Evolutionary conservation across 2,329 filamentous ascomycete species (phyloP).

Genomic region (Trichophyton mentagrophytes): DNA sequence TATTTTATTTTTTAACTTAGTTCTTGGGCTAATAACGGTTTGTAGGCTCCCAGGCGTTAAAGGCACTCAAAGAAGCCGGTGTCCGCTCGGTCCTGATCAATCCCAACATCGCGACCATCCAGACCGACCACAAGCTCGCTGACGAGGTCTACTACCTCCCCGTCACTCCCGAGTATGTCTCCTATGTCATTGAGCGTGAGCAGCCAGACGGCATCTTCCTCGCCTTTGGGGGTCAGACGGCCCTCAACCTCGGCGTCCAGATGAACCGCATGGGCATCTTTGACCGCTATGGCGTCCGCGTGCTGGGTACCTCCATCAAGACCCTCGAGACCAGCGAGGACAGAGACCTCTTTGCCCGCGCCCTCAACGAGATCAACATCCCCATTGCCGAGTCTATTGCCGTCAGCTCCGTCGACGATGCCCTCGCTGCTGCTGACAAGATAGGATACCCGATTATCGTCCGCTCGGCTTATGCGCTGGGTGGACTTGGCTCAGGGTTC

Average conservation of each 20-base stretch:
- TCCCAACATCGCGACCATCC: slow-evolving; percentile 96
- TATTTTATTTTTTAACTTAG: too few relatives aligned
- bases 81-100: slow-evolving; percentile 89
- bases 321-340: slow-evolving; percentile 93
- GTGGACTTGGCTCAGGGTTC: slow-evolving; percentile 91
- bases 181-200: slow-evolving; percentile 93
- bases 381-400: slow-evolving; percentile 95
- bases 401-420: slow-evolving; percentile 81
- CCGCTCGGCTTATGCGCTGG: slow-evolving; percentile 88
- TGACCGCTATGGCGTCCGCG: slow-evolving; percentile 87
- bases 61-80: slow-evolving; percentile 90
- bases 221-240: slow-evolving; percentile 94
- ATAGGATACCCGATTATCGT: slow-evolving; percentile 97
- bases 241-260: slow-evolving; percentile 88
- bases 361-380: slow-evolving; percentile 92
- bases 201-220: slow-evolving; percentile 93
- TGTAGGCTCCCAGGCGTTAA: slow-evolving; percentile 83
- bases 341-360: slow-evolving; percentile 89
- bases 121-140: slow-evolving; percentile 89
- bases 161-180: slow-evolving; percentile 93
- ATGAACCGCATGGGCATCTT: slow-evolving; percentile 95
- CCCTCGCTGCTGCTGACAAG: slow-evolving; percentile 69
- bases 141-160: slow-evolving; percentile 98
- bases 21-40: not conserved
- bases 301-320: slow-evolving; percentile 86